These are phyloP conservation scores for Nicotiana knightiana DNA, from an alignment of 257 asterid species.

Conservation along the genomic window DNA sequence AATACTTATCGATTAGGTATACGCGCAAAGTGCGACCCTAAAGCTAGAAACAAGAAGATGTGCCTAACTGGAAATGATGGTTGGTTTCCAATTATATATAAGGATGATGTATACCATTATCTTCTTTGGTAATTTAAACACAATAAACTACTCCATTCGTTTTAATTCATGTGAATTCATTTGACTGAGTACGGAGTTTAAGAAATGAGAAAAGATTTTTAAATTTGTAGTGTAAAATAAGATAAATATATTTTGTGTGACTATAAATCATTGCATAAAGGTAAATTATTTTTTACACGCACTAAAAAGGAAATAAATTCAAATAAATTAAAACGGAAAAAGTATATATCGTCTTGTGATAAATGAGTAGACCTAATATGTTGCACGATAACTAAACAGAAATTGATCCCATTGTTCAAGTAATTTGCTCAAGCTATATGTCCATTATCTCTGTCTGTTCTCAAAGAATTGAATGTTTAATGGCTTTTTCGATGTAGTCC, in stretches of 20 bases:
- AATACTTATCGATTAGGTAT: no score
- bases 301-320: no score
- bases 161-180: no score
- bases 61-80: not conserved
- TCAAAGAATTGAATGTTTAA: slow-evolving; percentile 17
- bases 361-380: not conserved
- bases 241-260: no score
- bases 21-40: no score
- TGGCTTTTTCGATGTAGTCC: slow-evolving; percentile 34
- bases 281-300: no score
- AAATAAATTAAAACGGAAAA: no score
- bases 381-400: not conserved
- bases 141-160: no score
- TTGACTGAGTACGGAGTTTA: no score
- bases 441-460: slow-evolving; percentile 3
- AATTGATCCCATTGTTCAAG: slow-evolving; percentile 1
- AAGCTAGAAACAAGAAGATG: not conserved
- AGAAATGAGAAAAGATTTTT: no score
- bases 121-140: not conserved
- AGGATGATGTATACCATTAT: not conserved
- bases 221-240: no score
- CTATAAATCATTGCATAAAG: no score
- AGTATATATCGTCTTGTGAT: not conserved
- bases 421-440: slow-evolving; percentile 22
- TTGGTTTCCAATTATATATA: not conserved